These are phyloP conservation scores for Sparassis latifolia DNA, from an alignment of 1,284 basidiomycete genomes.

Conservation along the genomic window DNA sequence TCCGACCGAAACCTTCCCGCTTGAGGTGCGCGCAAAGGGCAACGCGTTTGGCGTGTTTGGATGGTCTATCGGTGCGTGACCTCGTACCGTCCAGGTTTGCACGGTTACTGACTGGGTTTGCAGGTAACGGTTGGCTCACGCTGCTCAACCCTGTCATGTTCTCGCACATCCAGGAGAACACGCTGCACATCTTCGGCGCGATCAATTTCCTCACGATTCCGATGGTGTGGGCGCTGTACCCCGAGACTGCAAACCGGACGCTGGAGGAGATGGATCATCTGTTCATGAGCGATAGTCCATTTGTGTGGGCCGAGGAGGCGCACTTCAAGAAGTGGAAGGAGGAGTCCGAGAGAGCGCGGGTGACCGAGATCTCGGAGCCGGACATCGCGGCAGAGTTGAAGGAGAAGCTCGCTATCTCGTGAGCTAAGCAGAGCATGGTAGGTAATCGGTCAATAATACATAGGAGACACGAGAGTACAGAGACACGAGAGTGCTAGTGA, in stretches of 20 bases:
- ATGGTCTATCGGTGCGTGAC: slow-evolving; percentile 44
- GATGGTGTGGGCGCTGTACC: slow-evolving; percentile 44
- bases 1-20: slow-evolving; percentile 51
- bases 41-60: slow-evolving; percentile 49
- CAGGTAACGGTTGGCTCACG: slow-evolving; percentile 27
- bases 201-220: slow-evolving; percentile 43
- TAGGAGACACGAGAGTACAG: no score
- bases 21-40: slow-evolving; percentile 52
- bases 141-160: slow-evolving; percentile 33
- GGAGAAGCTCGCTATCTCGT: no score
- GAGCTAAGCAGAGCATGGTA: no score
- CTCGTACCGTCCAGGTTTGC: neutral
- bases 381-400: no score
- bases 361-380: no score
- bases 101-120: neutral
- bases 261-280: slow-evolving; percentile 47
- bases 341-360: neutral
- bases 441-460: no score
- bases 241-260: slow-evolving; percentile 46
- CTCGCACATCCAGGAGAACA: slow-evolving; percentile 29
- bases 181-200: slow-evolving; percentile 40
- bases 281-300: slow-evolving; percentile 39
- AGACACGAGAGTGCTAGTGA: no score
- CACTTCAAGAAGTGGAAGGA: slow-evolving; percentile 27
- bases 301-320: slow-evolving; percentile 40